Evolutionary conservation across 345 rosid genomes (phyloP), one percentile per base, ranked within the genome.

Genomic region (Psidium friedrichsthalianum): DNA sequence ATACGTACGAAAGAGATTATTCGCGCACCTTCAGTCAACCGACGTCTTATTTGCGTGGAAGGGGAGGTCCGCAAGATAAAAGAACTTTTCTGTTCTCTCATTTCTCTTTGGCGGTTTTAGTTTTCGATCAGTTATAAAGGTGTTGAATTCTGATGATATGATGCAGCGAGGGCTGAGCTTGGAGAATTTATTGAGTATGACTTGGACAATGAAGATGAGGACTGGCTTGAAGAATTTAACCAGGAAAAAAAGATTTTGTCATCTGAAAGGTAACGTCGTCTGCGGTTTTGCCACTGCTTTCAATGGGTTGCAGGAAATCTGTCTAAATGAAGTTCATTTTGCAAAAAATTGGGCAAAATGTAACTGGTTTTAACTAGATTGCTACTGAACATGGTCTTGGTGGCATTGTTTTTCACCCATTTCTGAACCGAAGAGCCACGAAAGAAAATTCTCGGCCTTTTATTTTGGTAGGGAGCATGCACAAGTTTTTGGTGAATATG

Each of bases 151-250:
- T 83, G 57, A 86, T 64, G 58, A 85, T 80, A 83, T 27, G 89
- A 86, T 90, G 92, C 90, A 96, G 99, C 98, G 83, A 91, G 99
- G 87, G 95, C 99, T 47, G 99, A 96, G 94, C 91, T 97, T 89
- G 99, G 98, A 59, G 99, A 97, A 44, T 97, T 97, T 92, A 94
- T 97, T 84, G 99, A 97, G 92, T 97, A 96, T 87, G 99, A 97
- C 92, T 89, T 97, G 83, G 99, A 96, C 89, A 97, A 97, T 87
- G 99, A 97, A 87, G 99, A 97, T 89, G 99, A 96, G 89, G 98
- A 94, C 86, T 97, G 99, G 99, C 95, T 97, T 90, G 86, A 88
- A 22, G 94, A 92, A 47, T 93, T 87, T 87, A 93, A 93, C 87
- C 90, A 86, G 74, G 97, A 96, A 83, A 92, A 86, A 87, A 93